Conservation (phyloP, 768 basidiomycete species). For the Amanita muscaria region DNA sequence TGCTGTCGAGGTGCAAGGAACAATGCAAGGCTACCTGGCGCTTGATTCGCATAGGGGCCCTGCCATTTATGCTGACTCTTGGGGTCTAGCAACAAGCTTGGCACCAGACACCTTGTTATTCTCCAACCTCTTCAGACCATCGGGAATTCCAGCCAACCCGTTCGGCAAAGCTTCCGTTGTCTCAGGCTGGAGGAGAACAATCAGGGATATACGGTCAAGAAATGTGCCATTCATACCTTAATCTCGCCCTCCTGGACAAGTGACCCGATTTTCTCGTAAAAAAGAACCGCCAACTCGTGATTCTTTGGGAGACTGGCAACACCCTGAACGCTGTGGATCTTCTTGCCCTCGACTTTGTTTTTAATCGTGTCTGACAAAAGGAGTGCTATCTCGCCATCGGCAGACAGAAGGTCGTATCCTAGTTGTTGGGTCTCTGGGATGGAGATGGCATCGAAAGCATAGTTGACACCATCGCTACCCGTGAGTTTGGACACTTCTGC, state of each 20-base stretch:
- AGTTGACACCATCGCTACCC: constrained; percentile 6
- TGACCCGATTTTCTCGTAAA: not conserved
- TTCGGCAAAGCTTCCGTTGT: constrained; percentile 31
- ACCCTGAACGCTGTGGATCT: not conserved
- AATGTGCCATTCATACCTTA: constrained; percentile 11
- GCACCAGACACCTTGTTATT: constrained; percentile 32
- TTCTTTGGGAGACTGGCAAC: constrained; percentile 7
- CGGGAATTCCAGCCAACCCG: constrained; percentile 34
- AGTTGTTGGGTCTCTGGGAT: constrained; percentile 29
- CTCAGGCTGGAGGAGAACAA: constrained; percentile 28
- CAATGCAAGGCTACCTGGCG: too few species aligned
- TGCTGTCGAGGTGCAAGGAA: too few species aligned
- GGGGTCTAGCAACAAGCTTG: constrained; percentile 37
- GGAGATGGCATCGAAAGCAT: constrained; percentile 25
- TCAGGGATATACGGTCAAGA: not conserved
- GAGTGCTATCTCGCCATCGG: constrained; percentile 24
- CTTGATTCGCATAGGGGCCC: too few species aligned
- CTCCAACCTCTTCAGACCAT: constrained; percentile 32
- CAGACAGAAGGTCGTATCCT: constrained; percentile 18
- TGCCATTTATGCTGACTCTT: constrained; percentile 17
- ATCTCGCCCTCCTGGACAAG: constrained; percentile 16
- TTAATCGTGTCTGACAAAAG: constrained; percentile 16
- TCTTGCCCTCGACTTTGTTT: constrained; percentile 10
- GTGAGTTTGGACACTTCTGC: constrained; percentile 16
- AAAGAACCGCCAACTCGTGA: constrained; percentile 3